Percentiles rank a stretch among this genome's conserved stretches.
Conservation (phyloP, 2,329 filamentous ascomycete genomes). For the Exophiala sp. region DNA sequence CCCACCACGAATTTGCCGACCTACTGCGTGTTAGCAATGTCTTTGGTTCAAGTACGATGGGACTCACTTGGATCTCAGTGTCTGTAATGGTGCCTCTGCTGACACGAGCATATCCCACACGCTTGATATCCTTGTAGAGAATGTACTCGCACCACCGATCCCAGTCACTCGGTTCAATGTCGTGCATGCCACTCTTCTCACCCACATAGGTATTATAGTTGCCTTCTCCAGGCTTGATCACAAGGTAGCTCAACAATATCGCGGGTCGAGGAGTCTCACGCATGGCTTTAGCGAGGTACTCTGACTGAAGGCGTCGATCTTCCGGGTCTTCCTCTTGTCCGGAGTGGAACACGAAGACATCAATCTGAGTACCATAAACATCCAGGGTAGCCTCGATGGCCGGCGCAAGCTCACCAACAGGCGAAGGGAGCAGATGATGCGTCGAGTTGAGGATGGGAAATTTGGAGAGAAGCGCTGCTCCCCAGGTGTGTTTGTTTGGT, state of each 20-base stretch:
- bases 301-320: constrained; percentile 78
- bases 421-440: constrained; percentile 88
- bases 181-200: constrained; percentile 81
- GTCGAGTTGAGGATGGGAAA: constrained; percentile 97
- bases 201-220: constrained; percentile 98
- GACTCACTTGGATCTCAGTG: constrained; percentile 80
- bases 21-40: constrained; percentile 38
- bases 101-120: constrained; percentile 85
- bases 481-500: constrained; percentile 99
- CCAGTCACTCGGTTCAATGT: constrained; percentile 90
- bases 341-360: constrained; percentile 97
- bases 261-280: constrained; percentile 73
- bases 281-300: constrained; percentile 88
- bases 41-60: not conserved
- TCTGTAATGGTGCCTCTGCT: constrained; percentile 90
- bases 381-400: constrained; percentile 96
- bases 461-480: constrained; percentile 85
- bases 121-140: constrained; percentile 81
- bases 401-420: constrained; percentile 89
- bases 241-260: constrained; percentile 85
- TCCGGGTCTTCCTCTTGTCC: constrained; percentile 96
- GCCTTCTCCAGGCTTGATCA: constrained; percentile 82
- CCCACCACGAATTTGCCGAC: constrained; percentile 90
- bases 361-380: constrained; percentile 82
- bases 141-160: constrained; percentile 99